Percentiles rank a stretch among this genome's conserved stretches.
These are phyloP conservation scores for Epichloe elymi DNA, from an alignment of 2,329 filamentous ascomycete species.

Conservation along the genomic window DNA sequence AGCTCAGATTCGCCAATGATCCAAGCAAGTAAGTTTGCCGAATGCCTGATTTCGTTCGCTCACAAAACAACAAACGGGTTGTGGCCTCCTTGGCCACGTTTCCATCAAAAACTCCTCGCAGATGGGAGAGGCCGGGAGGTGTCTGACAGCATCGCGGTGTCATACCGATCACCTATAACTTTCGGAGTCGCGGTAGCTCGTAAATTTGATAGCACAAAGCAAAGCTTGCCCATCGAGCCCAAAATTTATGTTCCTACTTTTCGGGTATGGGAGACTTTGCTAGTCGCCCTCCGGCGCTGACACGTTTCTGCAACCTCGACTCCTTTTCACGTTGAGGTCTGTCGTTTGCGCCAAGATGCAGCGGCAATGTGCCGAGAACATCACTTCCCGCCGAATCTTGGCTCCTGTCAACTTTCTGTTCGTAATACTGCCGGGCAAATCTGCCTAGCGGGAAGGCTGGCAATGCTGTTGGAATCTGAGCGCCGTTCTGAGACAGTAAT, in stretches of 20 bases:
- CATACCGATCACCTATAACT: slow-evolving; percentile 8
- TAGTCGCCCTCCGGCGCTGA: slow-evolving; percentile 64
- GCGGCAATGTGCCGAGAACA: slow-evolving; percentile 47
- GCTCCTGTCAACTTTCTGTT: slow-evolving; percentile 51
- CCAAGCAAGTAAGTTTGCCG: background rate
- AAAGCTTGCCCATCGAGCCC: slow-evolving; percentile 25
- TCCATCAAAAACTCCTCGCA: background rate
- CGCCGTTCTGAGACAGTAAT: slow-evolving; percentile 83
- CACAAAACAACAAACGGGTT: background rate
- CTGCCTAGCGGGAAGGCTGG: slow-evolving; percentile 75
- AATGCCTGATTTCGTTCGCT: background rate
- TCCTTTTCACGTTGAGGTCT: slow-evolving; percentile 50
- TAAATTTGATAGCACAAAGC: slow-evolving; percentile 24
- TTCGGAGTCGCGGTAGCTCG: slow-evolving; percentile 15
- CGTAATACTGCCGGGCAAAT: slow-evolving; percentile 71
- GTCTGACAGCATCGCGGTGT: background rate
- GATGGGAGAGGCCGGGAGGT: background rate
- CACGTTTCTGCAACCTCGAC: slow-evolving; percentile 59
- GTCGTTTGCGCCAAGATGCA: slow-evolving; percentile 28
- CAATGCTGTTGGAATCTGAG: slow-evolving; percentile 62
- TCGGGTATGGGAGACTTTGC: slow-evolving; percentile 52
- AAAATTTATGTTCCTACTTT: slow-evolving; percentile 35
- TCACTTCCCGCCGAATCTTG: slow-evolving; percentile 36
- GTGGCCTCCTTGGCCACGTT: background rate
- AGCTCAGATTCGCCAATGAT: background rate